Evolutionary conservation across 1,139 yeast genomes (phyloP), one percentile per base, ranked within the genome.

Genomic region (Yamadazyma mexicana): DNA sequence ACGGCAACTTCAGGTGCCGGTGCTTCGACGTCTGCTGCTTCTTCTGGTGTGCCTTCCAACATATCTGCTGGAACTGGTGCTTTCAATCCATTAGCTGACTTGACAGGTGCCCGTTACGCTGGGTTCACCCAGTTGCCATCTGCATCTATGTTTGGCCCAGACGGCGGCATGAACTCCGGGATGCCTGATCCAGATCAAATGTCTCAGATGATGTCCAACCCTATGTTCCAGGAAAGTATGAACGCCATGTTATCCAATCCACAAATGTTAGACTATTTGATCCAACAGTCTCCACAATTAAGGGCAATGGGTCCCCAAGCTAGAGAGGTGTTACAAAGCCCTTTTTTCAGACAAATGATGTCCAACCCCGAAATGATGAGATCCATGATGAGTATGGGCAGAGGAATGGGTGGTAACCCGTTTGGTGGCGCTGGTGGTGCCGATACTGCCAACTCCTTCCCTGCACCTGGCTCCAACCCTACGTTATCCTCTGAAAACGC

Each of bases 41-140:
- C 27, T n/a, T 7, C 27, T 4, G 30, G 34, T 12, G 82, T 81
- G 15, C 96, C 96, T 12, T 63, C 83, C 16, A 87, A 83, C 55
- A 75, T 92, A 44, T 81, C 96, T 3, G 79, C 97, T 2, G 98
- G 98, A 3, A 85, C 81, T 49, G 94, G 94, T 11, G 78, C 95
- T 0, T 87, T 85, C 61, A 88, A 92, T 61, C 95, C 96, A 20
- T 69, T 92, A 51, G 92, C 96, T 5, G 96, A 86, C 48, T 70
- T 92, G 51, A 91, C 98, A 0, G 94, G 96, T 31, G 98, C 98
- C 1, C 78, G 98, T 40, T 92, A 89, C 56, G 97, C 98, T 2
- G 98, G 98, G 1, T 83, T 81, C 51, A 76, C 89, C 11, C 91
- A 88, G 52, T 71, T 92, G 59, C 98, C 98, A 2, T 77, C 87